These are phyloP conservation scores for Annulohypoxylon nitens DNA, from an alignment of 495 filamentous ascomycete species.

Conservation along the genomic window DNA sequence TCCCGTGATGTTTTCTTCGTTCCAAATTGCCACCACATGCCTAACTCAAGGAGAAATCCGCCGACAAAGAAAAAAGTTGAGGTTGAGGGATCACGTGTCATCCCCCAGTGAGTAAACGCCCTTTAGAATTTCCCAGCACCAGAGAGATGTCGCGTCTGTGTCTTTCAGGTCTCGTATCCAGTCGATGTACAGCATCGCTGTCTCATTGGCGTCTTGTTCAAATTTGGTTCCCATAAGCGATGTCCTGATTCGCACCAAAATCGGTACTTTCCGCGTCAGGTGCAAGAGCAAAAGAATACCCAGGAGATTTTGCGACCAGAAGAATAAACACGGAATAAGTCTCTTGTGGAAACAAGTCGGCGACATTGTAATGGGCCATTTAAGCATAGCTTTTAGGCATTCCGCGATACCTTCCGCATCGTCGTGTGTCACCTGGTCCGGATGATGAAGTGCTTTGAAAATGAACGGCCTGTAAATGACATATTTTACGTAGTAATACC, in stretches of 20 bases:
- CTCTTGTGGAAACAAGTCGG: slow-evolving; percentile 68
- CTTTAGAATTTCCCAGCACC: slow-evolving; percentile 66
- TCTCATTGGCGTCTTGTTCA: slow-evolving; percentile 62
- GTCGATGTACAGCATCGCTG: slow-evolving; percentile 63
- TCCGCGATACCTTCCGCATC: slow-evolving; percentile 65
- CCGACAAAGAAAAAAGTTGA: slow-evolving; percentile 6
- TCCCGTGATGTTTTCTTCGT: slow-evolving; percentile 2
- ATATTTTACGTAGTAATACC: slow-evolving; percentile 71
- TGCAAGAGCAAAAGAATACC: slow-evolving; percentile 68
- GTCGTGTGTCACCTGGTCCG: slow-evolving; percentile 64
- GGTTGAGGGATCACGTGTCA: slow-evolving; percentile 36
- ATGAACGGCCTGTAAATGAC: slow-evolving; percentile 70
- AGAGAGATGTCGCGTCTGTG: slow-evolving; percentile 61
- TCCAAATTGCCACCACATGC: slow-evolving; percentile 36
- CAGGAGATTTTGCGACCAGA: slow-evolving; percentile 71
- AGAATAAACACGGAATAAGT: slow-evolving; percentile 68
- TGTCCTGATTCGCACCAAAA: slow-evolving; percentile 59
- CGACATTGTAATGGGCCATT: slow-evolving; percentile 70
- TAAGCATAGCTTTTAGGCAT: slow-evolving; percentile 64
- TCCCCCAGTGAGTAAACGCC: slow-evolving; percentile 59
- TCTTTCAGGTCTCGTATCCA: slow-evolving; percentile 67
- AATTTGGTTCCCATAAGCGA: slow-evolving; percentile 60
- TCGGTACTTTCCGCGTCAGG: slow-evolving; percentile 62
- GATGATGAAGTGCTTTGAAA: slow-evolving; percentile 71
- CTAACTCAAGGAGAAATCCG: slow-evolving; percentile 23